phyloP scores from a whole-genome alignment of 768 basidiomycete genomes.

The Lyophyllum decastes region DNA sequence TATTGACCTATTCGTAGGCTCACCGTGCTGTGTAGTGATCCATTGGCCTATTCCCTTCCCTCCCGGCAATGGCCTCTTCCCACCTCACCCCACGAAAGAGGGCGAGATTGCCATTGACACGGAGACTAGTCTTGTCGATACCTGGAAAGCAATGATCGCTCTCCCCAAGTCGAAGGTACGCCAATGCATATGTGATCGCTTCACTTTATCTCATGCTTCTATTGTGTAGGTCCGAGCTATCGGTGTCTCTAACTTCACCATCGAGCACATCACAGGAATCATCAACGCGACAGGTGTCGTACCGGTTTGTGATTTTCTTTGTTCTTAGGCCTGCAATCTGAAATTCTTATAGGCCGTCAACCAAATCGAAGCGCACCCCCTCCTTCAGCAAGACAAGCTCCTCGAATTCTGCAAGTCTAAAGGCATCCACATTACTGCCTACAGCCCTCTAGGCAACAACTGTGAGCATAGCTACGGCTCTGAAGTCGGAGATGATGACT shows the following conservation, averaged over 20 bases:
- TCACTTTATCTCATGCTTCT: background rate
- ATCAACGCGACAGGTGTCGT: conserved; percentile 69
- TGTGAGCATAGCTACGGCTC: conserved; percentile 39
- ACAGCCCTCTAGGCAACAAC: conserved; percentile 82
- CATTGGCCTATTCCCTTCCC: conserved; percentile 81
- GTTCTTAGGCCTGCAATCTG: background rate
- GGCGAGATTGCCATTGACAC: conserved; percentile 58
- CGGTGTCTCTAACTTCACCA: conserved; percentile 84
- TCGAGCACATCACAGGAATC: conserved; percentile 65
- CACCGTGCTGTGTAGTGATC: conserved; percentile 47
- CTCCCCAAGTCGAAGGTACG: conserved; percentile 71
- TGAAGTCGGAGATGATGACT: background rate
- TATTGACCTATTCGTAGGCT: background rate
- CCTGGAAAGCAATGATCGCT: conserved; percentile 79
- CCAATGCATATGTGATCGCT: background rate
- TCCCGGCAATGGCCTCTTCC: conserved; percentile 56
- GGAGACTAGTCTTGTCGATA: conserved; percentile 66
- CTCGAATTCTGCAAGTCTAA: conserved; percentile 68
- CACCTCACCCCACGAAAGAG: conserved; percentile 45
- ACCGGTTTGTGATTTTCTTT: conserved; percentile 49
- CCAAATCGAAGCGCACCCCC: conserved; percentile 85
- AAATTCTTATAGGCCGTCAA: conserved; percentile 50
- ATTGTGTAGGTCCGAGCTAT: conserved; percentile 58
- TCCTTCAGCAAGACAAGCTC: conserved; percentile 74
- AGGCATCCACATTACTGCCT: conserved; percentile 67